Base-by-base conservation (phyloP, 2,329 filamentous ascomycete genomes). In the Colletotrichum karsti region DNA sequence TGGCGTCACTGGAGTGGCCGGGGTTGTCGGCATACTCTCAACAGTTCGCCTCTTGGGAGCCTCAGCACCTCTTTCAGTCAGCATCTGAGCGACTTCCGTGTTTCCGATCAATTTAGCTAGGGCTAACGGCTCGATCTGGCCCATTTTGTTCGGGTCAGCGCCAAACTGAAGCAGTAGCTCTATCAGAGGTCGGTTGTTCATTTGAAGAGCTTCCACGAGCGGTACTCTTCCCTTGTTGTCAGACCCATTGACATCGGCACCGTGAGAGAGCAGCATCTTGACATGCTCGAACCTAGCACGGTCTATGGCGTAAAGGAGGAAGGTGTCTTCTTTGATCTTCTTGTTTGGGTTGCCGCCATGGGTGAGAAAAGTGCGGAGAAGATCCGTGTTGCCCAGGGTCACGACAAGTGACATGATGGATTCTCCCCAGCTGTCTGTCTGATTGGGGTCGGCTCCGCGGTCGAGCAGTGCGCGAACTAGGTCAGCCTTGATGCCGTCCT, bases 301-400 rank as follows among this genome's bases (percentile, higher is more conserved):
- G 9, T 76, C 73, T 3, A 81, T 72, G 6, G 77, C 75, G 24
- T 80, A 74, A 1, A 77, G 67, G 0, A 81, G 71, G 7, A 76
- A 69, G 0, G 78, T 78, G 5, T 67, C 70, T 5, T 69, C 46
- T 26, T 57, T 53, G 42, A 72, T 33, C 22, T 37, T 46, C 42
- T 64, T 55, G 37, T 72, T 72, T 10, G 67, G 51, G 50, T 70
- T 63, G n/a, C 66, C 70, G 8, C 70, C 59, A n/a, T 69, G 69
- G 18, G 56, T 35, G 20, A 72, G 61, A 15, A 71, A 70, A 9
- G 57, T 50, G 9, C 54, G 61, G 7, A 71, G 61, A 9, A 70
- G 59, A 7, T 69, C 39, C 6, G 44, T 70, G 18, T 66, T 60
- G 22, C 65, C 56, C n/a, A 67, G 42, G 9, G 57, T 60, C 12